Percentiles rank a stretch among this genome's conserved stretches.
Conservation (phyloP, 1,284 basidiomycete genomes). For the Irpex lacteus region DNA sequence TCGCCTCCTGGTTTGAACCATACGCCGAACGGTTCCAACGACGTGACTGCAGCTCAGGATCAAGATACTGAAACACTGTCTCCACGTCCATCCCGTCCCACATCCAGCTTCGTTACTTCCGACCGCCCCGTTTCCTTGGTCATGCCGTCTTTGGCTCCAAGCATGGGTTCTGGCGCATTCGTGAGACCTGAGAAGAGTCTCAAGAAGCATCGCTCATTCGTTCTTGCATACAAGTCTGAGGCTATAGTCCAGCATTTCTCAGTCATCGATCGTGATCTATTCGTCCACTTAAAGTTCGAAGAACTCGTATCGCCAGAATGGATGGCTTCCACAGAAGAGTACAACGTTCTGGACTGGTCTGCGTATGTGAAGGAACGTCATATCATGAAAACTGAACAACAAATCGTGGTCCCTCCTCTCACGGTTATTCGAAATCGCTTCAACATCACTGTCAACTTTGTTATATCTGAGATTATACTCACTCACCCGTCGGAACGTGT, state of each 20-base stretch:
- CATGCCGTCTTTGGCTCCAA: background rate
- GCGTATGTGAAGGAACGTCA: slow-evolving; percentile 77
- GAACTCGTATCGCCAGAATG: slow-evolving; percentile 75
- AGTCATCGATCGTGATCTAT: slow-evolving; percentile 86
- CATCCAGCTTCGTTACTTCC: background rate
- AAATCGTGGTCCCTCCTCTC: slow-evolving; percentile 67
- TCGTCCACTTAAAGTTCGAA: slow-evolving; percentile 80
- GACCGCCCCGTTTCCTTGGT: background rate
- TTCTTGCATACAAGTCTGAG: slow-evolving; percentile 58
- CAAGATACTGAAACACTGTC: background rate
- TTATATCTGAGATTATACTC: slow-evolving; percentile 75
- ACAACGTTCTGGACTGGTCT: slow-evolving; percentile 80
- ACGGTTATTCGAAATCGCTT: slow-evolving; percentile 83
- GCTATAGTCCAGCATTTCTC: slow-evolving; percentile 76
- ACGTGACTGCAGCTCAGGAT: background rate
- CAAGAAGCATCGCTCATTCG: slow-evolving; percentile 58
- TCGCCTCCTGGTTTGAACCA: slow-evolving; percentile 6
- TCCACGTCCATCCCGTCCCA: background rate
- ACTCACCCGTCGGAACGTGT: slow-evolving; percentile 68
- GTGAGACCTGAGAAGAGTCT: slow-evolving; percentile 31
- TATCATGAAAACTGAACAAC: slow-evolving; percentile 62
- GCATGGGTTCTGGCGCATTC: slow-evolving; percentile 1
- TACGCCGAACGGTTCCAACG: background rate
- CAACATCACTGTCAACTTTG: slow-evolving; percentile 84
- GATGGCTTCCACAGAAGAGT: slow-evolving; percentile 53